Evolutionary conservation across 805 yeast genomes (phyloP).

Genomic region (Kluyveromyces siamensis): DNA sequence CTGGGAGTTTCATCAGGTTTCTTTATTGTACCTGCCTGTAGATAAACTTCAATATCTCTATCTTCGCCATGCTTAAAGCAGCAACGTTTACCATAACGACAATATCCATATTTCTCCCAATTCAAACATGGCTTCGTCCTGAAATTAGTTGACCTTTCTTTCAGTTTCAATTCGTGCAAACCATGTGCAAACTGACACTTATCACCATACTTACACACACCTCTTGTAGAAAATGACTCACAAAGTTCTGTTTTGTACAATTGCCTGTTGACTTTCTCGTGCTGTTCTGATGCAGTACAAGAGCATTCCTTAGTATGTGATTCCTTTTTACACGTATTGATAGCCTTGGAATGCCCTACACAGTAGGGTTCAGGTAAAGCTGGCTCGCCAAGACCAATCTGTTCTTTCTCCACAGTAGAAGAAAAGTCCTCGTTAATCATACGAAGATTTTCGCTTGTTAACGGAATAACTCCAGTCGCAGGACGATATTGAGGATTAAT

Average conservation of each 20-base stretch:
- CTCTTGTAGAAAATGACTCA: conserved; percentile 61
- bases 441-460: conserved; percentile 24
- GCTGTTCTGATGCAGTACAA: conserved; percentile 4
- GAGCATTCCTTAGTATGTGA: background rate
- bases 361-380: too few species aligned
- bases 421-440: background rate
- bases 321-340: background rate
- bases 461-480: conserved; percentile 14
- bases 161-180: conserved; percentile 57
- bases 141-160: conserved; percentile 67
- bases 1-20: background rate
- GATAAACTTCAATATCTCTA: conserved; percentile 23
- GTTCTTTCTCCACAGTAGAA: background rate
- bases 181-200: conserved; percentile 97
- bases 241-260: conserved; percentile 89
- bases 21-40: conserved; percentile 15
- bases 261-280: conserved; percentile 41
- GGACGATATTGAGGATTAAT: conserved; percentile 19
- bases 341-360: too few species aligned
- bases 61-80: conserved; percentile 74
- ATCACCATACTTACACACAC: conserved; percentile 75
- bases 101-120: conserved; percentile 72
- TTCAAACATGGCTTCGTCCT: conserved; percentile 86
- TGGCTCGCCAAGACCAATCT: too few species aligned
- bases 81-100: conserved; percentile 86